Conservation (phyloP, 495 filamentous ascomycete species). For the Lasiosphaeriaceae sp. region DNA sequence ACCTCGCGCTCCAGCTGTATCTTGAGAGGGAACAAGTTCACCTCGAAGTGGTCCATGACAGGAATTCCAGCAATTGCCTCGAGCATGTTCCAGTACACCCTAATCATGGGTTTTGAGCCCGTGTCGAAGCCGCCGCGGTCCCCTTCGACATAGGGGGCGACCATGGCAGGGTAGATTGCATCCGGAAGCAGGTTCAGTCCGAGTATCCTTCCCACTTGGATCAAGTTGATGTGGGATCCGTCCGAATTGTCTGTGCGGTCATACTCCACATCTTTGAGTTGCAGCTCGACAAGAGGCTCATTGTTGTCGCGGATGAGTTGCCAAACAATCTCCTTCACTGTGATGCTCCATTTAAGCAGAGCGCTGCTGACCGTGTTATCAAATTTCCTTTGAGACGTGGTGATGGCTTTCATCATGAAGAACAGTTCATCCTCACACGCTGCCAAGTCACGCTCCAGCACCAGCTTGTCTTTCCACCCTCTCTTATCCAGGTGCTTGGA, state of each 20-base stretch:
- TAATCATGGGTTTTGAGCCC: constrained; percentile 67
- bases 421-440: constrained; percentile 95
- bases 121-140: constrained; percentile 50
- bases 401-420: constrained; percentile 99
- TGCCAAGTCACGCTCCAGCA: constrained; percentile 81
- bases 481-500: constrained; percentile 81
- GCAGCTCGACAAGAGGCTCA: constrained; percentile 90
- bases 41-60: constrained; percentile 95
- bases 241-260: constrained; percentile 94
- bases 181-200: constrained; percentile 85
- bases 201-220: constrained; percentile 78
- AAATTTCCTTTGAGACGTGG: constrained; percentile 82
- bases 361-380: constrained; percentile 74
- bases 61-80: constrained; percentile 98
- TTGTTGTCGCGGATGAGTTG: constrained; percentile 82
- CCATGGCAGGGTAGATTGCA: constrained; percentile 93
- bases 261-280: constrained; percentile 82
- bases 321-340: constrained; percentile 92
- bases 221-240: constrained; percentile 88
- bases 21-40: constrained; percentile 87
- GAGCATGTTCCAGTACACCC: constrained; percentile 94
- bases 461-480: constrained; percentile 84
- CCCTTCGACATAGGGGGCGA: constrained; percentile 78
- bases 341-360: constrained; percentile 82
- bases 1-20: constrained; percentile 92